A percentile compares a stretch with the other conserved stretches of the same genome.
phyloP scores from a whole-genome alignment of 1,284 basidiomycete species.

The Leccinum fallax region DNA sequence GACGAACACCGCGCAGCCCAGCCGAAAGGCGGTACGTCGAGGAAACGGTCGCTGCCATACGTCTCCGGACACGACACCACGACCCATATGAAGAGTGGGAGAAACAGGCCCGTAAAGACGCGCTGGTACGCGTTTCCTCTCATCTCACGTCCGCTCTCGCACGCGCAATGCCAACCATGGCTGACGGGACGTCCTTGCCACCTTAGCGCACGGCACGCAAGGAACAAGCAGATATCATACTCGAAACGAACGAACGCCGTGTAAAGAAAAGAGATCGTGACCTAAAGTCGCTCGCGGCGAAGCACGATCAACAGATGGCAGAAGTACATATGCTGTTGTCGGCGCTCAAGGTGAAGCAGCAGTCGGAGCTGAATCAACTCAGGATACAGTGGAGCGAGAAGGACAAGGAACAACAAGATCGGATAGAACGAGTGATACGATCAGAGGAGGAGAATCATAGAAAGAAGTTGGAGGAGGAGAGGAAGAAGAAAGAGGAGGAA shows the following conservation, averaged over 20 bases:
- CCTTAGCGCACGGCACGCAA: conserved; percentile 61
- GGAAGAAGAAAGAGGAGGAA: conserved; percentile 48
- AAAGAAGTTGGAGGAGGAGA: conserved; percentile 53
- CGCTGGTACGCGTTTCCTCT: conserved; percentile 55
- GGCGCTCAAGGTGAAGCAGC: conserved; percentile 45
- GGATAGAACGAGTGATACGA: conserved; percentile 65
- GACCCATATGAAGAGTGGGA: conserved; percentile 65
- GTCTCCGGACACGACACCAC: conserved; percentile 62
- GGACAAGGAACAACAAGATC: conserved; percentile 54
- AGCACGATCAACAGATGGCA: conserved; percentile 49
- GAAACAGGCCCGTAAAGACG: conserved; percentile 63
- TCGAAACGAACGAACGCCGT: conserved; percentile 43
- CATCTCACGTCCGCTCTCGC: not conserved
- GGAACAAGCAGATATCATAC: conserved; percentile 46
- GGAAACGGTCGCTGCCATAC: conserved; percentile 70
- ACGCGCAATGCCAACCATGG: not conserved
- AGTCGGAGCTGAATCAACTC: conserved; percentile 49
- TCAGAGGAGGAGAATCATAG: conserved; percentile 64
- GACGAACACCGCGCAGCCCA: conserved; percentile 30
- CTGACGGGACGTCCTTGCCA: not conserved
- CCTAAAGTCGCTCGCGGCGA: conserved; percentile 38
- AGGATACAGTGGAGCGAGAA: conserved; percentile 52
- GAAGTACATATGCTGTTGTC: conserved; percentile 51
- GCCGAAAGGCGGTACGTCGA: conserved; percentile 57
- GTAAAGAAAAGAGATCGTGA: conserved; percentile 42